Conservation (phyloP, 116 monocot genomes). For the Dioscorea cayenensis region DNA sequence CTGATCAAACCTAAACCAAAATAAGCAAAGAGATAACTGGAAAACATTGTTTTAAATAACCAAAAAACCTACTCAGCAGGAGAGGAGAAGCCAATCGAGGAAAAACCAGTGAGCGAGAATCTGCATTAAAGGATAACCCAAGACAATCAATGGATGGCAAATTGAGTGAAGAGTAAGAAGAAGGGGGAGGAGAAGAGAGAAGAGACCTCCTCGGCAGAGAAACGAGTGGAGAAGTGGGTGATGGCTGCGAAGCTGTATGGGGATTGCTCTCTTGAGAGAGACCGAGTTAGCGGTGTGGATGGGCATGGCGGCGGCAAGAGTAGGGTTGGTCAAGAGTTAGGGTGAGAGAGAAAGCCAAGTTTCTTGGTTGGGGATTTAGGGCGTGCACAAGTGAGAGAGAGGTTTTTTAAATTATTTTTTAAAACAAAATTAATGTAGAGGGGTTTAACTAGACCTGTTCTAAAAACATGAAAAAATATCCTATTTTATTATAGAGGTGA, state of each 20-base stretch:
- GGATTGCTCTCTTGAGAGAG: too few species aligned
- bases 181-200: slow-evolving; percentile 15
- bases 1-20: neutral
- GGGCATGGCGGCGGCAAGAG: too few species aligned
- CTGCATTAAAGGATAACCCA: neutral
- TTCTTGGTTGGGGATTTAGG: too few species aligned
- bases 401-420: neutral
- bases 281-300: too few species aligned
- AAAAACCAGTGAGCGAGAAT: neutral
- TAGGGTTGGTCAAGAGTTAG: slow-evolving; percentile 19
- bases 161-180: neutral
- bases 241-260: too few species aligned
- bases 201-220: slow-evolving; percentile 18
- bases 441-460: too few species aligned
- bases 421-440: too few species aligned
- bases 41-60: neutral
- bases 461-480: too few species aligned
- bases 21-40: neutral
- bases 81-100: neutral
- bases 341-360: too few species aligned
- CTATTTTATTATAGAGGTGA: too few species aligned
- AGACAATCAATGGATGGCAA: neutral
- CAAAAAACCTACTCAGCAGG: neutral
- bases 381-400: neutral
- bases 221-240: too few species aligned